Conservation (phyloP, 257 asterid genomes). For the Plectranthus barbatus region DNA sequence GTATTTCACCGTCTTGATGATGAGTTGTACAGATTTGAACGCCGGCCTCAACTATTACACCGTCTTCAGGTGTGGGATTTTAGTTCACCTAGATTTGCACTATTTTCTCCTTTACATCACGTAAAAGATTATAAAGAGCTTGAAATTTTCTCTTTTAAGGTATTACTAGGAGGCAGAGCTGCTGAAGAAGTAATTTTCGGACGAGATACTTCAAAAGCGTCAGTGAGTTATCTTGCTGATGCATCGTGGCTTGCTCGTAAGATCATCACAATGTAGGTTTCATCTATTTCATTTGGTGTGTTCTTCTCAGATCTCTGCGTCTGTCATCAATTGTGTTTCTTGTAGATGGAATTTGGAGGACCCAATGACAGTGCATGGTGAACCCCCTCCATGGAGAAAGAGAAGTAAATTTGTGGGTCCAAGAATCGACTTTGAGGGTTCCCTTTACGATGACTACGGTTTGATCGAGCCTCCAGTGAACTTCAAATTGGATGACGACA, state of each 20-base stretch:
- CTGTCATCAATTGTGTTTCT: background rate
- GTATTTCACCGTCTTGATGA: conserved; percentile 89
- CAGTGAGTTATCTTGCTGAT: conserved; percentile 88
- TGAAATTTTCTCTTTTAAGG: conserved; percentile 30
- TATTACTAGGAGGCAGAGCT: conserved; percentile 91
- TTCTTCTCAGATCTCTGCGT: background rate
- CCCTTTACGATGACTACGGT: conserved; percentile 66
- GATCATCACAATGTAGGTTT: conserved; percentile 70
- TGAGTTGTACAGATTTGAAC: conserved; percentile 75
- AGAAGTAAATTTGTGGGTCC: conserved; percentile 69
- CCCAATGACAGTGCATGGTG: conserved; percentile 90
- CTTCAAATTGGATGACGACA: conserved; percentile 71
- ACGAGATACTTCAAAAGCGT: conserved; percentile 81
- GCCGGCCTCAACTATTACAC: conserved; percentile 82
- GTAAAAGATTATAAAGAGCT: background rate
- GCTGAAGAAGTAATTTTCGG: conserved; percentile 95
- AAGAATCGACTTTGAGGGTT: conserved; percentile 84
- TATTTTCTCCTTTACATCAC: conserved; percentile 5
- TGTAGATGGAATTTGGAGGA: conserved; percentile 88
- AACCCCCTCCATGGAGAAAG: conserved; percentile 90
- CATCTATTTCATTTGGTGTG: background rate
- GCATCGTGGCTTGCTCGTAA: conserved; percentile 99
- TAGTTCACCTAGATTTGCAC: background rate
- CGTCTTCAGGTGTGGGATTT: conserved; percentile 83
- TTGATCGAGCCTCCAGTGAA: conserved; percentile 73